These are phyloP conservation scores for Pleurotus pulmonarius DNA, from an alignment of 768 basidiomycete species.

Conservation along the genomic window DNA sequence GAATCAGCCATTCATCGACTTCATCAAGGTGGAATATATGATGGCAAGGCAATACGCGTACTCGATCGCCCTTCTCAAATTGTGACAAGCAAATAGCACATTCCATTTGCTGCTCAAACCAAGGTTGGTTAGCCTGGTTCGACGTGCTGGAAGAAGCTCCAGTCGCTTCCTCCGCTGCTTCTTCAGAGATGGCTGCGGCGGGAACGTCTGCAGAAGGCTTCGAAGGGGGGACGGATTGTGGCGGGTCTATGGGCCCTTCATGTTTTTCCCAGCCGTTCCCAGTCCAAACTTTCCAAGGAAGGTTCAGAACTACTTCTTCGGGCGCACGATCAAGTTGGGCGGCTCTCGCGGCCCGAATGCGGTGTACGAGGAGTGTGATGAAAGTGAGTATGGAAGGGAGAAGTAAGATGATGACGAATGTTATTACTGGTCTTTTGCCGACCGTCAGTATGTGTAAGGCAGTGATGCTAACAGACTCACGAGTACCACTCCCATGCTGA, in stretches of 20 bases:
- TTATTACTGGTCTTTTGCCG: constrained; percentile 67
- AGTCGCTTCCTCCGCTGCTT: constrained; percentile 13
- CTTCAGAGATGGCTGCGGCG: constrained; percentile 20
- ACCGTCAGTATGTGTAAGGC: constrained; percentile 10
- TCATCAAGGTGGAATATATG: constrained; percentile 95
- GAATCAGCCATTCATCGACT: constrained; percentile 89
- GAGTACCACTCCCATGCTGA: constrained; percentile 93
- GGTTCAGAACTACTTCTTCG: constrained; percentile 68
- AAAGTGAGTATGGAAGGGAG: constrained; percentile 89
- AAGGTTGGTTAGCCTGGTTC: constrained; percentile 43
- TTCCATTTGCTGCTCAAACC: constrained; percentile 81
- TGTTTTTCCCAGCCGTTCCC: constrained; percentile 81
- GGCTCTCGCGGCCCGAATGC: constrained; percentile 77
- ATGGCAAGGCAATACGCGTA: constrained; percentile 89
- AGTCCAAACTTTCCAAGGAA: constrained; percentile 85
- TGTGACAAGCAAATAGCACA: constrained; percentile 92
- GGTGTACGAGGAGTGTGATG: constrained; percentile 84
- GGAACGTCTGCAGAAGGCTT: constrained; percentile 21
- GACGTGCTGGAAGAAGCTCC: constrained; percentile 36
- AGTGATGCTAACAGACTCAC: constrained; percentile 37
- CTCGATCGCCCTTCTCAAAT: constrained; percentile 84
- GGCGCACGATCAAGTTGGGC: constrained; percentile 84
- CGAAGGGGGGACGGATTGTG: constrained; percentile 22
- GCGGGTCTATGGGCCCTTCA: constrained; percentile 34
- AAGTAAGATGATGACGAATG: constrained; percentile 83